A percentile compares a stretch with the other conserved stretches of the same genome.
These are phyloP conservation scores for Malassezia vespertilionis DNA, from an alignment of 1,284 basidiomycete species.

Conservation along the genomic window DNA sequence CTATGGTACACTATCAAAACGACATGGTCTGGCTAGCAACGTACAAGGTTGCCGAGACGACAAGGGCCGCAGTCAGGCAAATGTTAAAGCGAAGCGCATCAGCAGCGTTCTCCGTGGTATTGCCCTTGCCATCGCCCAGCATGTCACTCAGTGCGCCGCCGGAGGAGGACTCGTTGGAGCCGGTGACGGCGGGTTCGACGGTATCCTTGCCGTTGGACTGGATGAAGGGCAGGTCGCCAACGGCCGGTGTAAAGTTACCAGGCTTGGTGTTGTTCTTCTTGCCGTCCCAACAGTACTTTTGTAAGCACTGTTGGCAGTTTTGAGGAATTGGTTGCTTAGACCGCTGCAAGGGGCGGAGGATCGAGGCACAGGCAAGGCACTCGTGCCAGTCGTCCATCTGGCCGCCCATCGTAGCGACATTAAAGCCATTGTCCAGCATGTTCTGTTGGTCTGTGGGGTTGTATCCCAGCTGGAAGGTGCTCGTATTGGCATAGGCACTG, in stretches of 20 bases:
- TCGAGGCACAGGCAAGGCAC: constrained; percentile 36
- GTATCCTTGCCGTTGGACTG: constrained; percentile 21
- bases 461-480: constrained; percentile 48
- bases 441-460: constrained; percentile 21
- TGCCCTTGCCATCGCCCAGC: background rate
- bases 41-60: no score
- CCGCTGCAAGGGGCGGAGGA: constrained; percentile 37
- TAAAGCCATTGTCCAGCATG: constrained; percentile 39
- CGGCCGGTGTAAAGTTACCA: constrained; percentile 27
- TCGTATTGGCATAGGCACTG: constrained; percentile 34
- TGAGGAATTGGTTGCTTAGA: constrained; percentile 19
- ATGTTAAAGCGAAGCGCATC: no score
- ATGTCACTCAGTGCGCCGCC: background rate
- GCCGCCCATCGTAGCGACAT: constrained; percentile 35
- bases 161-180: constrained; percentile 21
- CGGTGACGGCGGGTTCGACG: constrained; percentile 25
- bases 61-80: no score
- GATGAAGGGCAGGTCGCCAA: constrained; percentile 34
- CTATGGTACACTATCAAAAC: no score
- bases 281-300: constrained; percentile 45
- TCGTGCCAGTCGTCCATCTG: constrained; percentile 26
- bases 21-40: no score
- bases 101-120: no score
- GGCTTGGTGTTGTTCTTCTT: constrained; percentile 26
- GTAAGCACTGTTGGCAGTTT: constrained; percentile 29